Evolutionary conservation across 768 basidiomycete species (phyloP).

Genomic region (Suillus tomentosus): DNA sequence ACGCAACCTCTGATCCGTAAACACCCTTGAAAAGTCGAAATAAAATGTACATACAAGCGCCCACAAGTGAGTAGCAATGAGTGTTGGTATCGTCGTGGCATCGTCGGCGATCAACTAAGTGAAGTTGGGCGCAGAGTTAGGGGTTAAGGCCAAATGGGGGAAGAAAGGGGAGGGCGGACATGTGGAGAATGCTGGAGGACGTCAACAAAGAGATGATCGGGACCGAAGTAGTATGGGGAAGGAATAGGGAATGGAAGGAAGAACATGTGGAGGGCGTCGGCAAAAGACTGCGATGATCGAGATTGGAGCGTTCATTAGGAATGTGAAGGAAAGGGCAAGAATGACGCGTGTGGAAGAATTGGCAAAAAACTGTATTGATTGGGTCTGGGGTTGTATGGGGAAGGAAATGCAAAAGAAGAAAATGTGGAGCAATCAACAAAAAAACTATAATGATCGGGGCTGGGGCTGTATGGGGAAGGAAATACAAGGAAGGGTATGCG

Average conservation of each 20-base stretch:
- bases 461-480: not conserved
- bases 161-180: not conserved
- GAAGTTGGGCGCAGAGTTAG: not conserved
- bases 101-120: slow-evolving; percentile 1
- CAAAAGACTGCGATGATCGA: not conserved
- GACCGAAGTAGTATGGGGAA: not conserved
- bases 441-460: not conserved
- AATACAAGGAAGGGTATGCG: not conserved
- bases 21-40: not conserved
- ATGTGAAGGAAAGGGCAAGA: not conserved
- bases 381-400: not conserved
- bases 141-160: not conserved
- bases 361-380: not conserved
- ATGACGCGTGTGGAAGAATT: not conserved
- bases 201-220: not conserved
- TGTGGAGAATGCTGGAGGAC: not conserved
- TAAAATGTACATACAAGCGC: not conserved
- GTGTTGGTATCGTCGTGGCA: not conserved
- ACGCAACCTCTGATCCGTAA: not conserved
- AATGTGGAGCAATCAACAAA: not conserved
- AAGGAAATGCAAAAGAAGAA: not conserved
- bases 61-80: not conserved
- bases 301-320: not conserved
- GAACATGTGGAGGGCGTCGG: not conserved
- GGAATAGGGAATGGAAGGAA: not conserved